phyloP scores from a whole-genome alignment of 176 grass and related monocot genomes.

The Puya raimondii region DNA sequence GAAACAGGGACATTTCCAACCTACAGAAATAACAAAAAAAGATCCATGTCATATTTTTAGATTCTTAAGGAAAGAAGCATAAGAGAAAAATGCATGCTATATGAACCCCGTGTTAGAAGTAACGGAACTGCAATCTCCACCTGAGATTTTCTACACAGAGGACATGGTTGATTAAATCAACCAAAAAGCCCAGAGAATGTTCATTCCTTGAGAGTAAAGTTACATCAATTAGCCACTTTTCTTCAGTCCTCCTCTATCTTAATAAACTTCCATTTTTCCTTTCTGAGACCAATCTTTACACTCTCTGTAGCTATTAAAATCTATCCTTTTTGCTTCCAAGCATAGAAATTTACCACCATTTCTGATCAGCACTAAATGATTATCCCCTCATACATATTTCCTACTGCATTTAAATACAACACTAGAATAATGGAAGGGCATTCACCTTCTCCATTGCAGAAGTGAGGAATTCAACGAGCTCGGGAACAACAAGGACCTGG shows the following conservation, averaged over 20 bases:
- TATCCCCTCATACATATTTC: not conserved
- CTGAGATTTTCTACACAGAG: not conserved
- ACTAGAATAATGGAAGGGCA: not conserved
- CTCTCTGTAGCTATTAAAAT: not conserved
- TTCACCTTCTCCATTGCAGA: slow-evolving; percentile 66
- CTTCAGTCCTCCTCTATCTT: not conserved
- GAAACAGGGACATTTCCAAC: slow-evolving; percentile 74
- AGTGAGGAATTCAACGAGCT: slow-evolving; percentile 73
- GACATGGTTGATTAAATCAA: not conserved
- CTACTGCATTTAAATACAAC: not conserved
- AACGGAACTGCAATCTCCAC: not conserved
- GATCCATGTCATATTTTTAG: not conserved
- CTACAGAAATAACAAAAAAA: slow-evolving; percentile 32
- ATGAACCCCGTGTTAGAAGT: not conserved
- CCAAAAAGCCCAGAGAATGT: not conserved
- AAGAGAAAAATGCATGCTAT: not conserved
- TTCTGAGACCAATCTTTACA: not conserved
- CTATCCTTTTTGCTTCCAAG: not conserved
- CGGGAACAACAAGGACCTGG: slow-evolving; percentile 82
- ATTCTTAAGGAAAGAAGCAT: not conserved
- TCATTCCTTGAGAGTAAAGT: not conserved
- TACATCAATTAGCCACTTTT: not conserved
- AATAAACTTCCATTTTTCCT: not conserved
- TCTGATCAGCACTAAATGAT: not conserved
- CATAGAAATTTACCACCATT: not conserved